Evolutionary conservation across 129 eudicot species (phyloP).

Genomic region (Helianthus tuberosus): DNA sequence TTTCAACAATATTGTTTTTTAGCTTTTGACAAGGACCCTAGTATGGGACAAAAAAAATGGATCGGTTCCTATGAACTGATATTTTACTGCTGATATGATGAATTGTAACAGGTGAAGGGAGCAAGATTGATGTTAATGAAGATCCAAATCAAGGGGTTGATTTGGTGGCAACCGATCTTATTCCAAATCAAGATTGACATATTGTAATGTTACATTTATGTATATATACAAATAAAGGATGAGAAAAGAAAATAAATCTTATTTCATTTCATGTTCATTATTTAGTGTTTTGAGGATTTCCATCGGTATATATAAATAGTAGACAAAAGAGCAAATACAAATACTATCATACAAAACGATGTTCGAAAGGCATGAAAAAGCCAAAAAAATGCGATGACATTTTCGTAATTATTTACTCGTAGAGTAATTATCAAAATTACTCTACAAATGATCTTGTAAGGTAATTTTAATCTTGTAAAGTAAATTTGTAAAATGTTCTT

Average conservation of each 20-base stretch:
- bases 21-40: neutral
- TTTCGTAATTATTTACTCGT: too few relatives aligned
- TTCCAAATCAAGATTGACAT: conserved; percentile 6
- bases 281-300: neutral
- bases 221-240: neutral
- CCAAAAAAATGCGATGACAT: too few relatives aligned
- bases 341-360: too few relatives aligned
- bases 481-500: too few relatives aligned
- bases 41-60: neutral
- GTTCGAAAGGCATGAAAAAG: too few relatives aligned
- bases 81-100: neutral
- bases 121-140: conserved; percentile 41
- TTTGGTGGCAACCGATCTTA: conserved; percentile 21
- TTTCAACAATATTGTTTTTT: too few relatives aligned
- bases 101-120: conserved; percentile 25
- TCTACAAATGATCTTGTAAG: too few relatives aligned
- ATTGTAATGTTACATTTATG: neutral
- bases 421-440: too few relatives aligned
- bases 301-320: neutral
- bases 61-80: neutral
- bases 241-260: neutral
- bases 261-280: neutral
- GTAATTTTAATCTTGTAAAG: too few relatives aligned
- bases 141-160: conserved; percentile 33
- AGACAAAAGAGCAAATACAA: too few relatives aligned